Base-by-base conservation (phyloP, 257 asterid genomes). In the Solanum habrochaites region DNA sequence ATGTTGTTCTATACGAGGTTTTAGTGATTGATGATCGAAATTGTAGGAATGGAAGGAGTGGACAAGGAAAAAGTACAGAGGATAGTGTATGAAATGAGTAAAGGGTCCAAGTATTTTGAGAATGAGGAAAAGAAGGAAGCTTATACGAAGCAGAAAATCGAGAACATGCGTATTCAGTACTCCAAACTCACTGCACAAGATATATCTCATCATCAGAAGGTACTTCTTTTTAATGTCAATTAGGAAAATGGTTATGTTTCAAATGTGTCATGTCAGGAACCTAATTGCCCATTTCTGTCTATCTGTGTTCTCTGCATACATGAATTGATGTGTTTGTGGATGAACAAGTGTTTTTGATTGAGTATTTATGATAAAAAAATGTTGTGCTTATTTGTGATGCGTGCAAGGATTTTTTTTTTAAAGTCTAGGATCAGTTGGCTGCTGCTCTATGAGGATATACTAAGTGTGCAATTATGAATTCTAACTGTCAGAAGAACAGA, bases 21-120 rank as follows among this genome's bases (percentile, higher is more conserved):
- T 47, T 20, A 11, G 81, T 35, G 78, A 49, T 80, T 87, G 66
- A 73, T 71, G 35, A 45, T 52, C 88, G 86, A 29, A 52, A 74
- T 89, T 89, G 84, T 88, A 96, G 99, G 99, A 67, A 97, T 97
- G 99, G 99, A 97, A 86, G 98, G 98, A 72, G 99, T 97, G 91
- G 99, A 97, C 91, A 94, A 95, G 98, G 99, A 97, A 66, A 97
- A 93, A 88, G 99, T 97, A 91, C 99, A 97, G 93, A 95, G 96
- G 83, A 88, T 93, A 85, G 98, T 97, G 85, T 97, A 97, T 86
- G 99, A 97, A 92, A 96, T 97, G 98, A 97, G 99, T 90, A 97
- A 96, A 90, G 99, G 99, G 7, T 95, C 99, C 29, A 97, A 96
- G 90, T 97, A 94, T 89, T 97, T 96, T 82, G 96, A 93, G 87